Evolutionary conservation across 2,329 filamentous ascomycete genomes (phyloP).

Genomic region (Capronia epimyces): DNA sequence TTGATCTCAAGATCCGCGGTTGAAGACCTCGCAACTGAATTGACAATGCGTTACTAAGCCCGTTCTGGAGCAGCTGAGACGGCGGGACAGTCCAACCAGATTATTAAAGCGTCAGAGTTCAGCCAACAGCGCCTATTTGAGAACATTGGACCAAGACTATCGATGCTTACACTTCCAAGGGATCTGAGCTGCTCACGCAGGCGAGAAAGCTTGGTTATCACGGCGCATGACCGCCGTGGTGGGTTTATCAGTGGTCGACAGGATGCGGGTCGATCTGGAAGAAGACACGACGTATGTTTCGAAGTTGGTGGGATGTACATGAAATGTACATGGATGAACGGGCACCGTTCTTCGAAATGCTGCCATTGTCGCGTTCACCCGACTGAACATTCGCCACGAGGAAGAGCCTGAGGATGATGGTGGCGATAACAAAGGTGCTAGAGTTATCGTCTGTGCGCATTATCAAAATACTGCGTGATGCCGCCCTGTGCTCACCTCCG

Average conservation of each 20-base stretch:
- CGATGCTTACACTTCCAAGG: conserved; percentile 19
- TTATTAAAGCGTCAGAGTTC: too few relatives aligned
- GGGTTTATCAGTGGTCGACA: conserved; percentile 52
- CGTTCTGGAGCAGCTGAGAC: conserved; percentile 33
- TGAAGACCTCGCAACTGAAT: conserved; percentile 54
- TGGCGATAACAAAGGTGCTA: too few relatives aligned
- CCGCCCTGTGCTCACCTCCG: too few relatives aligned
- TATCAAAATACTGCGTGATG: too few relatives aligned
- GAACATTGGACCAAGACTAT: conserved; percentile 32
- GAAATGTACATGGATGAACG: too few relatives aligned
- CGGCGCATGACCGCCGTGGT: too few relatives aligned
- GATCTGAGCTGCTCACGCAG: conserved; percentile 47
- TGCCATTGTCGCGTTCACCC: too few relatives aligned
- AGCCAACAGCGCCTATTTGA: conserved; percentile 49
- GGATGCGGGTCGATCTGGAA: conserved; percentile 45
- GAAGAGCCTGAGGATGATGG: too few relatives aligned
- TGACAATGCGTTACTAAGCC: conserved; percentile 37
- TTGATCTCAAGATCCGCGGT: conserved; percentile 51
- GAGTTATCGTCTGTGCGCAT: too few relatives aligned
- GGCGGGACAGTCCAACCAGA: conserved; percentile 17
- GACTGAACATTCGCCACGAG: too few relatives aligned
- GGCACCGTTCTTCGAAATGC: too few relatives aligned
- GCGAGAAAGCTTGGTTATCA: conserved; percentile 53
- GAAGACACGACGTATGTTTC: conserved; percentile 43
- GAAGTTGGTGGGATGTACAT: conserved; percentile 43